A percentile compares a stretch with the other conserved stretches of the same genome.
These are phyloP conservation scores for Reutealis trisperma DNA, from an alignment of 345 rosid genomes.

Conservation along the genomic window DNA sequence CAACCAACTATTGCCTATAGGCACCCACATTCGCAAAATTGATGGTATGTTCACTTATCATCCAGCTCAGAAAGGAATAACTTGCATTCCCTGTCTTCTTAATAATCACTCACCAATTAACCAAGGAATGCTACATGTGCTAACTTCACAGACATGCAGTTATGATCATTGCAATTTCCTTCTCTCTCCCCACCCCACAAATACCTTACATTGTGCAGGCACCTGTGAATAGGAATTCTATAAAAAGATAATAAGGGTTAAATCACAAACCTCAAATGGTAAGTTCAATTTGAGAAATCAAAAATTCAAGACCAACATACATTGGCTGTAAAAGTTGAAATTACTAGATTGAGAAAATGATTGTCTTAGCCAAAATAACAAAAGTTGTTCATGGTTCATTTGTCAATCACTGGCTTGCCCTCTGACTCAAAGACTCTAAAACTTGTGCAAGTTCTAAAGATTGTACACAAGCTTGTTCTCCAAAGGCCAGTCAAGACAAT, in stretches of 20 bases:
- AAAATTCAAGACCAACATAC: not conserved
- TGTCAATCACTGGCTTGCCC: not conserved
- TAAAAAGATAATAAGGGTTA: not conserved
- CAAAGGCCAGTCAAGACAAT: not conserved
- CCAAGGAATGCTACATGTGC: not conserved
- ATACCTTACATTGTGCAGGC: not conserved
- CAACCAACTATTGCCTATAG: not conserved
- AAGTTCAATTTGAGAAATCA: not conserved
- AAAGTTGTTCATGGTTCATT: not conserved
- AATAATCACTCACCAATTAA: not conserved
- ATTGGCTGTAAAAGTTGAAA: not conserved
- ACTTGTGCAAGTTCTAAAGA: not conserved
- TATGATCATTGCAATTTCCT: not conserved
- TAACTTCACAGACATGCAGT: not conserved
- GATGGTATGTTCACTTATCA: not conserved
- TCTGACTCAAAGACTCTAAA: not conserved
- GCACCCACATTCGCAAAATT: too few species aligned
- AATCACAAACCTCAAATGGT: not conserved
- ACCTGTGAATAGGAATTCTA: not conserved
- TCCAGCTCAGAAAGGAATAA: not conserved
- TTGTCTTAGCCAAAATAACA: not conserved
- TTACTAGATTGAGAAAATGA: not conserved
- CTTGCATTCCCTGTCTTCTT: not conserved
- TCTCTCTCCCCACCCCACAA: not conserved
- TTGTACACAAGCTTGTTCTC: not conserved